Base-by-base conservation (phyloP, 164 flowering plant genomes). In the Annona squamosa region DNA sequence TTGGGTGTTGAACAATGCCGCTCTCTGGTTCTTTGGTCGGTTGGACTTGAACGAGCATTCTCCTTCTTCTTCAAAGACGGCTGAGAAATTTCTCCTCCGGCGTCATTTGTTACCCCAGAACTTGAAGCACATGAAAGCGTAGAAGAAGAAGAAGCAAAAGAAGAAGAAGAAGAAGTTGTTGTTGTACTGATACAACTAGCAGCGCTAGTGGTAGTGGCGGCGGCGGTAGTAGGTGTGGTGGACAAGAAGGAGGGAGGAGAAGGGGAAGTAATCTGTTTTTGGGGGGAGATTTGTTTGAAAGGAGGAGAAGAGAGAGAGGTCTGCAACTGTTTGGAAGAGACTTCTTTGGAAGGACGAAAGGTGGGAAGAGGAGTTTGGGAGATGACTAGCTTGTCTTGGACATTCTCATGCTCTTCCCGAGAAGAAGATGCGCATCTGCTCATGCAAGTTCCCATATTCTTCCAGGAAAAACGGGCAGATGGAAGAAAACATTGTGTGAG, bases 391-490 rank as follows among this genome's bases (percentile, higher is more conserved):
- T 87, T 89, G 80, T 89, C 91, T 78, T 86, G 86, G 63, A 86
- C 83, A 70, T 46, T 65, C 75, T 76, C 71, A 84, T 26, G 18
- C 18, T n/a, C 65, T 19, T 63, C 41, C 13, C 13, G 59, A 19
- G 65, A 63, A n/a, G 65, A 63, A 63, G 65, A 81, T 61, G 48
- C 78, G 83, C 83, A 88, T 82, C 79, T 90, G 87, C 91, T 87
- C 76, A 90, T 78, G 82, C 91, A 90, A 76, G 80, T 84, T 7
- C 94, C 94, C 94, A 90, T 90, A 44, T 6, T 9, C 45, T 68
- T 10, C 47, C 48, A 59, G 56, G n/a, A 3, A 16, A 19, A 26
- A 13, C 4, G 67, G 48, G 46, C 69, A n/a, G 3, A 26, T 16
- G 1, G 13, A 52, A 52, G 59, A 13, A 17, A 6, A 16, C 61